Conservation (phyloP, 805 yeast species). For the Pichia cephalocereana region DNA sequence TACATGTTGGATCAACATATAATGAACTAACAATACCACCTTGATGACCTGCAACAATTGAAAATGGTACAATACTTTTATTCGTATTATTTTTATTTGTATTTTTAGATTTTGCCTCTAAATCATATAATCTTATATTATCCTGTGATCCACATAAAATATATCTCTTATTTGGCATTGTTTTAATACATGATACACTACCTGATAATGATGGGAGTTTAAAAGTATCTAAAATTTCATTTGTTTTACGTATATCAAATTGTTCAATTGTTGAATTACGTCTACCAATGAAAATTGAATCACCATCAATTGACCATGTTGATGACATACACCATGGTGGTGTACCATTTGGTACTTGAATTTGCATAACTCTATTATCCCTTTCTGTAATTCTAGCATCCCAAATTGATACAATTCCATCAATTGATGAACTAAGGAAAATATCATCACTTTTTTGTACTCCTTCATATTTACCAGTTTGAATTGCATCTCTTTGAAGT, state of each 20-base stretch:
- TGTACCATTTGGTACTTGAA: constrained; percentile 46
- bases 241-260: constrained; percentile 52
- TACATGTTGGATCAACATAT: constrained; percentile 75
- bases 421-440: constrained; percentile 73
- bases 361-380: constrained; percentile 14
- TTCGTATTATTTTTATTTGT: constrained; percentile 15
- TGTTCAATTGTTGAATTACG: constrained; percentile 84
- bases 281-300: constrained; percentile 72
- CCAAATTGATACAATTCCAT: constrained; percentile 78
- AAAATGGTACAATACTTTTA: constrained; percentile 60
- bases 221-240: constrained; percentile 41
- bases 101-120: constrained; percentile 18
- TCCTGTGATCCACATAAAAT: constrained; percentile 84
- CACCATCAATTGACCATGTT: constrained; percentile 82
- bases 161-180: constrained; percentile 76
- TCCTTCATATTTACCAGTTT: constrained; percentile 18
- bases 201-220: constrained; percentile 85
- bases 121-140: constrained; percentile 79
- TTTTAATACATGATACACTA: constrained; percentile 70
- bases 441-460: constrained; percentile 32
- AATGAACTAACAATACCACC: constrained; percentile 81
- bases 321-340: constrained; percentile 96
- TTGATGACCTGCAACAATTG: constrained; percentile 92
- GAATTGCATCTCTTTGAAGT: constrained; percentile 39
- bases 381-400: constrained; percentile 45